Evolutionary conservation across 2,329 filamentous ascomycete genomes (phyloP).

Genomic region (Colletotrichum sp.): DNA sequence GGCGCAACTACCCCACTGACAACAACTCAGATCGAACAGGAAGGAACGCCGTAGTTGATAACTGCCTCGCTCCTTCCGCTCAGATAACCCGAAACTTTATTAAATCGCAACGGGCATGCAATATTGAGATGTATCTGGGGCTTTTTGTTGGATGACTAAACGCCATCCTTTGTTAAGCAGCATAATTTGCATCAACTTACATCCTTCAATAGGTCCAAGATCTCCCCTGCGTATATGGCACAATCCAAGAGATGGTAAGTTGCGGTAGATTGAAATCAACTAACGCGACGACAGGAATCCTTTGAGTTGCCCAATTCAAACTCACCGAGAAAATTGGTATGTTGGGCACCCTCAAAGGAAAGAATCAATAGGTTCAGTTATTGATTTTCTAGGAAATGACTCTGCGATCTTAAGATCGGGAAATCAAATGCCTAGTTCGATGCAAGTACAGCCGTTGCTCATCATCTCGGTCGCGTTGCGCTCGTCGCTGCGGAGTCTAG

Average conservation of each 20-base stretch:
- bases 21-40: background rate
- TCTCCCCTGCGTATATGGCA: no score
- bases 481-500: background rate
- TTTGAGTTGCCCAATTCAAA: background rate
- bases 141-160: no score
- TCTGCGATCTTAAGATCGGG: background rate
- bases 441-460: fast-evolving
- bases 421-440: background rate
- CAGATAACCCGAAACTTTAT: background rate
- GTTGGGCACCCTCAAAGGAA: fast-evolving
- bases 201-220: no score
- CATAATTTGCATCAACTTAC: no score
- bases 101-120: background rate
- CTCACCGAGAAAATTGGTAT: background rate
- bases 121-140: no score
- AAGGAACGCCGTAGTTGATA: background rate
- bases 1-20: background rate
- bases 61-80: background rate
- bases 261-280: background rate
- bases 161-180: no score
- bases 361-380: background rate
- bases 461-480: background rate
- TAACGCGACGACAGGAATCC: background rate
- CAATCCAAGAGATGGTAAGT: no score
- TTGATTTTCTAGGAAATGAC: background rate